These are phyloP conservation scores for Saturnispora diversa DNA, from an alignment of 805 yeast genomes.

Conservation along the genomic window DNA sequence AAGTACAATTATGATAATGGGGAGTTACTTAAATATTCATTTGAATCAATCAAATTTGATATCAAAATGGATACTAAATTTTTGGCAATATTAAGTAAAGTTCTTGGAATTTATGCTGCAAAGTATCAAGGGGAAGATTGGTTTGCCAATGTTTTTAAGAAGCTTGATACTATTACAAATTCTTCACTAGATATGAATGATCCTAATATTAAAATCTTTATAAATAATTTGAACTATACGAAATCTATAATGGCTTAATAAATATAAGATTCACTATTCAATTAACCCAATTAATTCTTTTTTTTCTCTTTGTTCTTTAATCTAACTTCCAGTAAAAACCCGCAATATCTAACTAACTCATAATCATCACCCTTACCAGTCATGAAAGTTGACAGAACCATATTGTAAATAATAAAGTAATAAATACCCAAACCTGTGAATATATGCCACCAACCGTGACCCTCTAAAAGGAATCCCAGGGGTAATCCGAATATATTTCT, in stretches of 20 bases:
- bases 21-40: background rate
- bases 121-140: constrained; percentile 2
- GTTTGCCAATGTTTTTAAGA: constrained; percentile 8
- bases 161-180: constrained; percentile 1
- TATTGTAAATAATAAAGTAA: constrained; percentile 70
- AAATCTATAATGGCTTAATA: background rate
- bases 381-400: constrained; percentile 63
- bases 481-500: constrained; percentile 65
- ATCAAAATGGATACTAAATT: constrained; percentile 8
- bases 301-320: constrained; percentile 5
- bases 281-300: too few species aligned
- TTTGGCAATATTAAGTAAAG: constrained; percentile 11
- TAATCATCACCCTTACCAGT: constrained; percentile 49
- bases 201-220: constrained; percentile 5
- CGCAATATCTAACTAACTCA: constrained; percentile 45
- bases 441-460: constrained; percentile 98
- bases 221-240: constrained; percentile 11
- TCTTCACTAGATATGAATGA: background rate
- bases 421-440: constrained; percentile 84
- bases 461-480: constrained; percentile 75
- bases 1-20: background rate
- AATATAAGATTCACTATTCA: too few species aligned
- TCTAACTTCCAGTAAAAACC: constrained; percentile 44
- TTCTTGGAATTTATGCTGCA: constrained; percentile 11
- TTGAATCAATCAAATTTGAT: background rate